Conservation (phyloP, 2,329 filamentous ascomycete species). For the Pseudogymnoascus sp. region DNA sequence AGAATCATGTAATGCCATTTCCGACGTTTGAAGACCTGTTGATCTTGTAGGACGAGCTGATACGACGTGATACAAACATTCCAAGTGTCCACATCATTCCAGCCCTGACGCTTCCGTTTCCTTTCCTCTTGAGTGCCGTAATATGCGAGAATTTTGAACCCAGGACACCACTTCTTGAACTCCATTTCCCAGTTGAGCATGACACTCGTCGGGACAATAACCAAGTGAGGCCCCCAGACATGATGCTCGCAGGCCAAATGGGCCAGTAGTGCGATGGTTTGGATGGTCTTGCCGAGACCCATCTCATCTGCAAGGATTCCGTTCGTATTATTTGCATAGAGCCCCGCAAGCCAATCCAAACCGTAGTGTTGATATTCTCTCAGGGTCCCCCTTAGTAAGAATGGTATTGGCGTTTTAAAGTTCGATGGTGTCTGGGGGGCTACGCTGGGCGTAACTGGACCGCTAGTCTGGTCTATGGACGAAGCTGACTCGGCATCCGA, state of each 20-base stretch:
- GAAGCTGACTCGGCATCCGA: conserved; percentile 28
- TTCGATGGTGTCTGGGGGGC: conserved; percentile 31
- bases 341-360: conserved; percentile 90
- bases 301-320: conserved; percentile 97
- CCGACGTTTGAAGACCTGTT: conserved; percentile 84
- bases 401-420: conserved; percentile 64
- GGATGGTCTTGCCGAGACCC: conserved; percentile 96
- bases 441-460: conserved; percentile 28
- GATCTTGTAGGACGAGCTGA: conserved; percentile 88
- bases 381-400: conserved; percentile 76
- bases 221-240: conserved; percentile 91
- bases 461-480: conserved; percentile 26
- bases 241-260: conserved; percentile 85
- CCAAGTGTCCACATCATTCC: conserved; percentile 89
- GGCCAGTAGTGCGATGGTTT: conserved; percentile 88
- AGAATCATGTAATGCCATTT: conserved; percentile 98
- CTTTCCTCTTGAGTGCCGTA: conserved; percentile 92
- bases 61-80: conserved; percentile 98
- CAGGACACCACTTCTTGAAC: conserved; percentile 98
- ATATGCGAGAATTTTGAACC: conserved; percentile 96
- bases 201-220: conserved; percentile 94
- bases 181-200: conserved; percentile 99
- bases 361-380: conserved; percentile 96
- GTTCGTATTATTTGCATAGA: conserved; percentile 89
- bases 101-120: conserved; percentile 81